Evolutionary conservation across 192 early-diverging fungal genomes (phyloP).

Genomic region (Coemansia sp.): DNA sequence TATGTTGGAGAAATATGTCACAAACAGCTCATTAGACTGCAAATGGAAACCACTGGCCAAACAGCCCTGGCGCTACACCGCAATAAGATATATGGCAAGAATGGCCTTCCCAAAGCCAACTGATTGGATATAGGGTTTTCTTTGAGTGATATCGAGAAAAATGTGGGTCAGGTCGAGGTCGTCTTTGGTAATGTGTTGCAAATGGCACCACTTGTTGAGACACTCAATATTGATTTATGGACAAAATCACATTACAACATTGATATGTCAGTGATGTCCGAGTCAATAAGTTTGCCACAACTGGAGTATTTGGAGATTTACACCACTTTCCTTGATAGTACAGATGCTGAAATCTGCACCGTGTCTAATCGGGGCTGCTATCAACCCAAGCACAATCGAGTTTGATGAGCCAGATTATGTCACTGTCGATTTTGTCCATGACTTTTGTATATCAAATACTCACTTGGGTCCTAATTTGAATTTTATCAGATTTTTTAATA

Average conservation of each 20-base stretch:
- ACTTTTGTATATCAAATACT: background rate
- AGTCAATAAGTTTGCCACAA: background rate
- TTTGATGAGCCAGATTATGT: background rate
- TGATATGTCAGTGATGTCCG: background rate
- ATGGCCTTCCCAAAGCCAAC: background rate
- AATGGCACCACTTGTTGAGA: background rate
- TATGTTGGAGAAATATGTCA: background rate
- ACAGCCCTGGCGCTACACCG: background rate
- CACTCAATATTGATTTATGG: background rate
- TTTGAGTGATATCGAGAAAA: background rate
- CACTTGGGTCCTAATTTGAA: background rate
- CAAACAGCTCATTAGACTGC: background rate
- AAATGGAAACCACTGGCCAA: background rate
- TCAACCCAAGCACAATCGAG: background rate
- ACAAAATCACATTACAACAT: background rate
- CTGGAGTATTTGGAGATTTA: background rate
- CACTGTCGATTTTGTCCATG: background rate
- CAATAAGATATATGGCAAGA: background rate
- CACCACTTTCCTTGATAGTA: background rate
- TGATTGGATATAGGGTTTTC: background rate
- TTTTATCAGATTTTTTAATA: background rate
- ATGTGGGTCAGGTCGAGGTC: background rate
- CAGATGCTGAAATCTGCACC: background rate
- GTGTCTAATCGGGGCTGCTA: background rate
- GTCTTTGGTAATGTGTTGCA: background rate